Evolutionary conservation across 768 basidiomycete species (phyloP), one percentile per base, ranked within the genome.

Genomic region (Calocera viscosa): DNA sequence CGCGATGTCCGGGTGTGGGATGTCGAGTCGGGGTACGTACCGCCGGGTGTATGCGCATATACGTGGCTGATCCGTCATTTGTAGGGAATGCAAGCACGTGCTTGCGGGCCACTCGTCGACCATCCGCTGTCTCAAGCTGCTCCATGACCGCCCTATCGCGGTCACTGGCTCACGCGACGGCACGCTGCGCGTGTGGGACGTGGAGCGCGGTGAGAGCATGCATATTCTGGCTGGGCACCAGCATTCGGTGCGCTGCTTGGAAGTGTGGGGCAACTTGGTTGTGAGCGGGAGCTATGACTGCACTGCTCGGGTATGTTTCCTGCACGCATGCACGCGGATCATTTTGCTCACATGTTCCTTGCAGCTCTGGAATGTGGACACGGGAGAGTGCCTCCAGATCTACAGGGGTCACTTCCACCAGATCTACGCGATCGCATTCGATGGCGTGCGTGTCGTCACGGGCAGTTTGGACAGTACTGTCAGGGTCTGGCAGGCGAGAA

Each of bases 251-350:
- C 78, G 95, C 53, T 92, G 91, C 73, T 77, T 97, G 33, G 95
- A 97, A 75, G 86, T 94, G 12, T 87, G 84, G 70, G 95, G 92
- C 28, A 86, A 86, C 69, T 81, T 78, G 70, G 87, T 88, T 14
- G 94, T 94, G 39, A 94, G 90, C 71, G 95, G 94, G 35, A 94
- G 93, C 74, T 98, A 99, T 75, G 95, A 99, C 75, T 80, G 82
- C 49, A 94, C 87, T 19, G 90, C 88, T 71, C 82, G 94, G 69
- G 90, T 95, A 66, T 60, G 84, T 69, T 39, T 17, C 40, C 32
- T 49, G 24, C 49, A 60, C 30, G 22, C 8, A 47, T 40, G 30
- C 17, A 28, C 65, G 22, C 30, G 12, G 30, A 32, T 34, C 65
- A 26, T 49, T 41, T 28, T 64, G 17, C 47, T 70, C 35, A 63